phyloP scores from a whole-genome alignment of 2,329 filamentous ascomycete species.

The Scortechinia acanthostroma region DNA sequence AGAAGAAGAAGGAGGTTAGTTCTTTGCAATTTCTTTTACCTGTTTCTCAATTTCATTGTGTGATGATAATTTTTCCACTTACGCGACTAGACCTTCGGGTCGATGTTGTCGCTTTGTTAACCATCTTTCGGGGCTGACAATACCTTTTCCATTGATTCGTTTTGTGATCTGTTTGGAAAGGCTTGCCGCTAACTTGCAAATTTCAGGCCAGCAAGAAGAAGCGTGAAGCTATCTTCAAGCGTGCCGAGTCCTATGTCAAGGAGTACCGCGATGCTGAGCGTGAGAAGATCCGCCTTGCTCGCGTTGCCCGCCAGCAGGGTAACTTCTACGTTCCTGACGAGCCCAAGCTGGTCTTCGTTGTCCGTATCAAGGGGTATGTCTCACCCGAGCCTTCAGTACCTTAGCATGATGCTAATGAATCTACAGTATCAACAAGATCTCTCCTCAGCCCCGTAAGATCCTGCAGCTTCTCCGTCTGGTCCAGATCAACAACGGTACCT shows the following conservation, averaged over 20 bases:
- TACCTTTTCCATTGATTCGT: slow-evolving; percentile 7
- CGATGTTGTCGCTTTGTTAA: slow-evolving; percentile 98
- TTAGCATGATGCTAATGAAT: slow-evolving; percentile 4
- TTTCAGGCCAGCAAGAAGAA: slow-evolving; percentile 93
- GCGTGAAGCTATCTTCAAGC: slow-evolving; percentile 98
- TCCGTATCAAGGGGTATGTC: slow-evolving; percentile 92
- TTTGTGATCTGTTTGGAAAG: slow-evolving; percentile 6
- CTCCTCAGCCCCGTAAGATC: slow-evolving; percentile 99
- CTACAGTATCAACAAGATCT: slow-evolving; percentile 98
- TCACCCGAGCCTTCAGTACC: slow-evolving; percentile 8
- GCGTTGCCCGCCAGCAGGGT: slow-evolving; percentile 84
- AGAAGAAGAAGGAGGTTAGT: slow-evolving; percentile 88
- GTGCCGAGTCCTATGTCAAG: slow-evolving; percentile 98
- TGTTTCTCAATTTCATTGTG: slow-evolving; percentile 25
- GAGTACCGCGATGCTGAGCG: slow-evolving; percentile 98
- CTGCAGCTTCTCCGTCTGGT: slow-evolving; percentile 98
- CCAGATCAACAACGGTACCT: slow-evolving; percentile 99
- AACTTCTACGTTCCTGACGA: slow-evolving; percentile 91
- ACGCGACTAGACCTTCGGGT: slow-evolving; percentile 76
- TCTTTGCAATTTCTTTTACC: slow-evolving; percentile 7
- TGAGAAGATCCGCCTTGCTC: slow-evolving; percentile 91
- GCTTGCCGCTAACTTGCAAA: slow-evolving; percentile 23
- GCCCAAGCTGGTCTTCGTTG: slow-evolving; percentile 91
- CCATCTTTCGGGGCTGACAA: slow-evolving; percentile 99
- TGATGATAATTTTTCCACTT: slow-evolving; percentile 81